Evolutionary conservation across 805 yeast species (phyloP), one percentile per base, ranked within the genome.

Genomic region (Teunomyces lycoperdinae): DNA sequence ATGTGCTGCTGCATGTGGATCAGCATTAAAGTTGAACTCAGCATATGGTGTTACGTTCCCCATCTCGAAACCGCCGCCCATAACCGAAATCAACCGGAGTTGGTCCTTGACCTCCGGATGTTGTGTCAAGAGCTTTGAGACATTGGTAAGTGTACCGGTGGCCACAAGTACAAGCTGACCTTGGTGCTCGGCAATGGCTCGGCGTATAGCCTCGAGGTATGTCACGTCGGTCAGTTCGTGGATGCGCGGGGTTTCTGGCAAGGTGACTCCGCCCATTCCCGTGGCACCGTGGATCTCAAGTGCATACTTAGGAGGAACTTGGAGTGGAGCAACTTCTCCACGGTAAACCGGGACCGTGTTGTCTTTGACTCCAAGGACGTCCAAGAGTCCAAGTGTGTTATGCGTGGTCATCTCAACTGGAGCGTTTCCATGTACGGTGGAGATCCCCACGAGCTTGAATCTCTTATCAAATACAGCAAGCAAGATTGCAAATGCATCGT

Each of bases 141-240:
- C 61, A 57, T 89, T 85, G 4, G 96, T 89, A 55, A 86, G 67
- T 0, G 96, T 80, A 0, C 96, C 96, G 0, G 90, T 83, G 6
- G 90, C 87, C 0, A 85, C 81, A 1, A 89, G 61, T 30, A 84
- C 76, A 3, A 89, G 59, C 31, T 79, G 71, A 10, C 79, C 79
- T 0, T 72, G 65, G 50, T 78, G 61, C 2, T 63, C 48, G 17
- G 67, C 51, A 3, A 82, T 71, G 1, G 84, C 81, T 2, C 63
- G 51, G 38, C 50, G 58, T 53, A 73, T 60, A n/a, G 76, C 78
- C 27, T 67, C 68, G 16, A 67, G 49, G 51, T 68, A 71, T 4
- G 51, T 34, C 35, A 49, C 48, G 42, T 68, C 73, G 4, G 47
- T 50, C 8, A 60, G 50, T 4, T 45, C 49, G 27, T 48, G 28